Evolutionary conservation across 2,329 filamentous ascomycete genomes (phyloP).

Genomic region (Dactylellina parvicollis): DNA sequence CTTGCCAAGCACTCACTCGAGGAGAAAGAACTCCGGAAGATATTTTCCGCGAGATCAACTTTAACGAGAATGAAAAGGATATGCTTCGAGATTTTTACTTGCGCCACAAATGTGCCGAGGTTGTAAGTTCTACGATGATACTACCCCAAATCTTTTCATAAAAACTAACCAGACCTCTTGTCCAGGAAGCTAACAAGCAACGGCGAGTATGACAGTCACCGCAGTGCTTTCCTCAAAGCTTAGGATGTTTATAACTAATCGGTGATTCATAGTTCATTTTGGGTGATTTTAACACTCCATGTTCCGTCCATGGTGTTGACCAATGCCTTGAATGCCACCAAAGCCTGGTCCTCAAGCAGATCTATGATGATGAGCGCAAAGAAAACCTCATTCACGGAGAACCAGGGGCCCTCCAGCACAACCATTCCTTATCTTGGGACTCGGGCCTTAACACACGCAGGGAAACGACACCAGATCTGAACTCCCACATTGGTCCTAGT

Average conservation of each 20-base stretch:
- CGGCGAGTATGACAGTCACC: not conserved
- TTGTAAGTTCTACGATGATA: slow-evolving; percentile 1
- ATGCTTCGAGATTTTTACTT: slow-evolving; percentile 46
- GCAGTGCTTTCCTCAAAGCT: not conserved
- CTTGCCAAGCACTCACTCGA: slow-evolving; percentile 28
- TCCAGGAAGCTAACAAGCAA: not conserved
- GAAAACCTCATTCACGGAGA: slow-evolving; percentile 10
- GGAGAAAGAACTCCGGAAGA: slow-evolving; percentile 31
- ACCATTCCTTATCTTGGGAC: slow-evolving; percentile 42
- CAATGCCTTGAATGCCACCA: slow-evolving; percentile 43
- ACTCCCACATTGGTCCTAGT: not conserved
- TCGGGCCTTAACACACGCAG: slow-evolving; percentile 16
- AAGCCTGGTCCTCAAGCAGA: slow-evolving; percentile 18
- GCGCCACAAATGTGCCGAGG: slow-evolving; percentile 15
- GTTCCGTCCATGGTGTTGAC: slow-evolving; percentile 9
- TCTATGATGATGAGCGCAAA: slow-evolving; percentile 26
- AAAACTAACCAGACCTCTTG: not conserved
- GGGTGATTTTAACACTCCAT: not conserved
- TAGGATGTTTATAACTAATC: slow-evolving; percentile 7
- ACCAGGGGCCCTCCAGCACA: slow-evolving; percentile 13
- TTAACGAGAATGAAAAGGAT: slow-evolving; percentile 39
- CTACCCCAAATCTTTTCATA: not conserved
- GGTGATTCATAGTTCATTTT: slow-evolving; percentile 5
- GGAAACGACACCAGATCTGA: slow-evolving; percentile 1
- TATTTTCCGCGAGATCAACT: slow-evolving; percentile 43